Evolutionary conservation across 1,284 basidiomycete genomes (phyloP), one percentile per base, ranked within the genome.

Genomic region (Vanrija humicola): DNA sequence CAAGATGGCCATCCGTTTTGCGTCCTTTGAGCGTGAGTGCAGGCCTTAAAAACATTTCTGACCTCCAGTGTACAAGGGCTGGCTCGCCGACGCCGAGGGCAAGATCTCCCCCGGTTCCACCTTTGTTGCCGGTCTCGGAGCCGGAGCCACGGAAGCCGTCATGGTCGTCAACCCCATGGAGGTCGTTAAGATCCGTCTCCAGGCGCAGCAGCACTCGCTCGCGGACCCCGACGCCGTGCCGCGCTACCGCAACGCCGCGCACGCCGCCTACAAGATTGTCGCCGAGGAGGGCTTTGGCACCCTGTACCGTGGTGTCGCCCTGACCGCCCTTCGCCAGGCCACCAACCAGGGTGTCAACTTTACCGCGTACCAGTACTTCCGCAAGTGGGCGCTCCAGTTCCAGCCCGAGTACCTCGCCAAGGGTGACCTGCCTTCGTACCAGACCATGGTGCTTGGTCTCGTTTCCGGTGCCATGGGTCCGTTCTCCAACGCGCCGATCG

Each of bases 281-380:
- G 84, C 89, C 51, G 96, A 98, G 74, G 95, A 99, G 78, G 95
- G 95, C 7, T 65, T 90, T 52, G 65, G 80, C 54, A 86, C 95
- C 1, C 82, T 98, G 5, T 98, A 98, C 75, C 85, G 95, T 63
- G 95, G 95, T 57, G 95, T 98, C 26, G 83, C 85, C 14, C 82
- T 98, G 48, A 98, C 96, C 3, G 96, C 96, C 2, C 80, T 97
- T 23, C 82, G 96, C 51, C 96, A 98, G 81, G 94, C 96, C 12
- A 99, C 95, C 23, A 99, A 99, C 75, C 96, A 98, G 79, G 93
- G 91, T 65, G 95, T 92, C 54, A 98, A 98, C 78, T 99, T 99
- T 70, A 98, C 95, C 6, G 92, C 90, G 40, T 99, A 98, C 80
- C 95, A 97, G 77, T 90, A 98, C 74, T 81, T 98, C 67, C 98